A percentile compares a stretch with the other conserved stretches of the same genome.
These are phyloP conservation scores for Leccinum aurantiacum DNA, from an alignment of 768 basidiomycete species.

Conservation along the genomic window DNA sequence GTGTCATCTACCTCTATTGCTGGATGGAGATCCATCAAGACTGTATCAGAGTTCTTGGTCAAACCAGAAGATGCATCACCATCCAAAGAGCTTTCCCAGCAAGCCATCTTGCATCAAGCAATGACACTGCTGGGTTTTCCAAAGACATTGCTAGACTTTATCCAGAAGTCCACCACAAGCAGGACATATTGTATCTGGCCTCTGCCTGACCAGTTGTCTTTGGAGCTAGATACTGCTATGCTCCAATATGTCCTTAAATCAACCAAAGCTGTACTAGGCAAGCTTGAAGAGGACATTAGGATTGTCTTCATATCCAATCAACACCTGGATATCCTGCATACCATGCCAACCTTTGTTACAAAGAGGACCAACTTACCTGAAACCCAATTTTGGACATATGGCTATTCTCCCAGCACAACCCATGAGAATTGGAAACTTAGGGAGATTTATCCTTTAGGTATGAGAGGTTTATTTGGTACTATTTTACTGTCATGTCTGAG, in stretches of 20 bases:
- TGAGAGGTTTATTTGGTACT: conserved; percentile 13
- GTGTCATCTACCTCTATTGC: conserved; percentile 18
- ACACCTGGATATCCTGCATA: conserved; percentile 48
- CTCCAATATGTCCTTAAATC: conserved; percentile 46
- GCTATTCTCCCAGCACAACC: conserved; percentile 55
- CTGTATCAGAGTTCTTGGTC: conserved; percentile 7
- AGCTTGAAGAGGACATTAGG: conserved; percentile 40
- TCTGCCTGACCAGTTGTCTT: conserved; percentile 26
- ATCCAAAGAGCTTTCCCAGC: conserved; percentile 5
- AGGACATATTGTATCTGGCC: conserved; percentile 53
- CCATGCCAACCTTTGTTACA: conserved; percentile 48
- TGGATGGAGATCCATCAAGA: conserved; percentile 18
- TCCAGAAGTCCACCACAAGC: conserved; percentile 35
- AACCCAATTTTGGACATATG: conserved; percentile 66
- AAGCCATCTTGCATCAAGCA: conserved; percentile 25
- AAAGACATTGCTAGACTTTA: conserved; percentile 44
- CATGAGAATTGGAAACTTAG: conserved; percentile 58
- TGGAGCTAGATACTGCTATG: conserved; percentile 42
- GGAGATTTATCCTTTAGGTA: conserved; percentile 70
- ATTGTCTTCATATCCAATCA: conserved; percentile 69
- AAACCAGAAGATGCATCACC: neutral
- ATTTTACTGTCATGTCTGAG: neutral
- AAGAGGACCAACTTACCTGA: conserved; percentile 45
- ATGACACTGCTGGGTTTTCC: conserved; percentile 47
- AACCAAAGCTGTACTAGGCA: conserved; percentile 40